Conservation (phyloP, 1,284 basidiomycete genomes). For the Trichosporon sp. region DNA sequence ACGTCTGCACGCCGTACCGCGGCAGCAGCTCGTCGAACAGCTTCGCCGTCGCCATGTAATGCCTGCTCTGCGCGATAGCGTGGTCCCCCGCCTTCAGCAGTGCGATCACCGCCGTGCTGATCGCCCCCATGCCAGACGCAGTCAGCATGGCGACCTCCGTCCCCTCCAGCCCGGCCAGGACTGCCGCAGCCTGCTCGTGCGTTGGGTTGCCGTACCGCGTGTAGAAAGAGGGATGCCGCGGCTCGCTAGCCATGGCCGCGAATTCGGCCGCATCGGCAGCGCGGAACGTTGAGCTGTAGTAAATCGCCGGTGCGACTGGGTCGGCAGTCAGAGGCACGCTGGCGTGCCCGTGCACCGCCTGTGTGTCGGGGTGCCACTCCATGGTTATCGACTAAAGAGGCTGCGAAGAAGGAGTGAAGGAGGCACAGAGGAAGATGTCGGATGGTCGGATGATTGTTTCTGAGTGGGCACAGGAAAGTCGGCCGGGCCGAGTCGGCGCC, state of each 20-base stretch:
- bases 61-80: constrained; percentile 9
- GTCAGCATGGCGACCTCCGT: constrained; percentile 14
- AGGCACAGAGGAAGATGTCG: too few species aligned
- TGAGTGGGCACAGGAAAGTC: too few species aligned
- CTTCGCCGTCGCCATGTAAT: constrained; percentile 17
- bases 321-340: neutral
- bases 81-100: constrained; percentile 12
- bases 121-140: constrained; percentile 13
- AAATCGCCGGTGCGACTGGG: constrained; percentile 12
- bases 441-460: too few species aligned
- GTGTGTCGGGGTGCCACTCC: constrained; percentile 14
- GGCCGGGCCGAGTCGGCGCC: neutral
- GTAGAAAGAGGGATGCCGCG: constrained; percentile 12
- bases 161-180: constrained; percentile 13
- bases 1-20: constrained; percentile 7
- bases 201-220: constrained; percentile 17
- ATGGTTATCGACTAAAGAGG: neutral
- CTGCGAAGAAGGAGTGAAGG: neutral
- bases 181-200: constrained; percentile 11
- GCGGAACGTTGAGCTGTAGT: constrained; percentile 17
- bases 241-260: constrained; percentile 8
- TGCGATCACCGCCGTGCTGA: constrained; percentile 9
- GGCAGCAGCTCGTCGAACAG: constrained; percentile 14
- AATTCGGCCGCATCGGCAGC: constrained; percentile 7
- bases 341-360: constrained; percentile 9